Evolutionary conservation across 257 asterid species (phyloP), one percentile per base, ranked within the genome.

Genomic region (Scutellaria galericulata): DNA sequence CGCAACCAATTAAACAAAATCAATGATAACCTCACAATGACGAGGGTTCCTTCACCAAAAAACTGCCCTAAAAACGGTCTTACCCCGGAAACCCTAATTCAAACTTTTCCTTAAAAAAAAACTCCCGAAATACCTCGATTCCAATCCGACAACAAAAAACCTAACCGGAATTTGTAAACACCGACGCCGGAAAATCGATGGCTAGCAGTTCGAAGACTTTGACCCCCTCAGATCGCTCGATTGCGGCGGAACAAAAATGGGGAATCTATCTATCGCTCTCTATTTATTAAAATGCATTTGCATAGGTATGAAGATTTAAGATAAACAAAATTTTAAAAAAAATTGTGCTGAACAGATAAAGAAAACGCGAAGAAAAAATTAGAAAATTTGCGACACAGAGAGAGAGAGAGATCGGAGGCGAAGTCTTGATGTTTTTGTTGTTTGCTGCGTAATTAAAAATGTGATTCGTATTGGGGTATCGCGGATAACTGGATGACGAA

Each of bases 61-160:
- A 69, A 55, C 72, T 46, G 64, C 71, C 64, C 68, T 13, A 37
- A 71, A 57, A 37, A 56, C 3, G 20, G 76, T 63, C 72, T 77
- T 9, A 12, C 9, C 35, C 50, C 69, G 83, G 75, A 90, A 89
- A 85, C 96, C 96, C 96, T 89, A 91, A 75, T 72, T 77, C 77
- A 62, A 70, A 47, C 54, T 54, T 68, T 61, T 27, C 76, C 75
- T 39, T 20, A 64, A 41, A 42, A 18, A 18, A 72, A 72, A 75
- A 65, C 73, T 62, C 22, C 65, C 66, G 65, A 52, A 48, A 65
- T 14, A 15, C 77, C 57, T 56, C 51, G 71, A 78, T 71, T 73
- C 74, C 70, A 75, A 68, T 48, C 74, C 85, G 70, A 31, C 46
- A 15, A 57, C 46, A 35, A 37, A 37, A 83, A 75, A 40, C 75